Base-by-base conservation (phyloP, 805 yeast species). In the Candida caryicola region DNA sequence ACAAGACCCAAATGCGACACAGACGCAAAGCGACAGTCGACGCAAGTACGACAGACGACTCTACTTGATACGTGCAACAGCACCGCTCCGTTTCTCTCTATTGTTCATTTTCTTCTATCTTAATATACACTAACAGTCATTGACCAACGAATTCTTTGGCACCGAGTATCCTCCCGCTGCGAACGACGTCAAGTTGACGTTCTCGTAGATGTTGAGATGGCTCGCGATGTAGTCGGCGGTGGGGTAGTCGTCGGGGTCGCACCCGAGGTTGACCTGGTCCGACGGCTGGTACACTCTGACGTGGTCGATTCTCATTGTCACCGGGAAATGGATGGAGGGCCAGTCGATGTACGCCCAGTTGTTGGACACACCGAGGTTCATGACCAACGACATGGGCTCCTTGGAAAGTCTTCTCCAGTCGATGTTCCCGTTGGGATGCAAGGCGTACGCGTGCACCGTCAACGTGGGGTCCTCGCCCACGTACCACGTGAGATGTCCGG, bases 321-420 rank as follows among this genome's bases (percentile, higher is more conserved):
- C 76, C 2, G 99, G 99, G 76, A 91, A 91, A 32, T 64, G 64
- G 42, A 89, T 68, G 4, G 80, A 69, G 31, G 80, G 78, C 96
- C 96, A 91, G 64, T 89, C 91, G 45, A 91, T 91, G 60, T 85
- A 87, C 5, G 93, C 86, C 98, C 98, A 91, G 43, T 80, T 84
- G 53, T 82, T 84, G 12, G 97, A 90, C 37, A 91, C 67, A 71
- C 96, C 99, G 65, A 91, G 64, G 60, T 91, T 91, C 71, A 91
- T 55, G 47, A 91, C 65, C 44, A 91, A 74, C 2, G 95, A 75
- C 97, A 91, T 89, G 47, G 98, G 98, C 57, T 91, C 99, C 58
- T 84, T 82, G 16, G 93, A 73, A 19, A 91, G 76, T 47, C 76
- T 64, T 62, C 98, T 79, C 83, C 84, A 79, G 29, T 79, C 93